Evolutionary conservation across 257 asterid genomes (phyloP).

Genomic region (Gardenia jasminoides): DNA sequence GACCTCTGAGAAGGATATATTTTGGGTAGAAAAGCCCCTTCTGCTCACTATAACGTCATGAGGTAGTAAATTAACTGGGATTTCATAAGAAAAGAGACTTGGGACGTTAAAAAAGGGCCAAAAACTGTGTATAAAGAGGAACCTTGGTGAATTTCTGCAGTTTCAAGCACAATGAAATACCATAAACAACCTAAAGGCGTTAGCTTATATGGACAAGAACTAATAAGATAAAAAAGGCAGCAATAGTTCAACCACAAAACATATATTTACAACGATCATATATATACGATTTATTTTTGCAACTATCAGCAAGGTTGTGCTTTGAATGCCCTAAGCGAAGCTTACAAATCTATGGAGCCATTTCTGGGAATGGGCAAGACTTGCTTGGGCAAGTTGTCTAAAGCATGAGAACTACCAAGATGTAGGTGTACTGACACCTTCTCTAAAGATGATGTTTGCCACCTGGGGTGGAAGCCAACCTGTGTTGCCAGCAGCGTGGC

Average conservation of each 20-base stretch:
- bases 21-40: background rate
- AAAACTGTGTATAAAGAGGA: background rate
- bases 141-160: background rate
- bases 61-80: background rate
- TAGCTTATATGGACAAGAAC: background rate
- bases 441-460: slow-evolving; percentile 54
- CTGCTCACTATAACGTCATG: background rate
- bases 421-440: slow-evolving; percentile 20
- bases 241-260: background rate
- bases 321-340: slow-evolving; percentile 9
- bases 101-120: background rate
- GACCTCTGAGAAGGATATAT: background rate
- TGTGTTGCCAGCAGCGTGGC: slow-evolving; percentile 28
- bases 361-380: slow-evolving; percentile 5
- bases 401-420: slow-evolving; percentile 11
- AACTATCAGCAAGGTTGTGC: background rate
- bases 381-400: background rate
- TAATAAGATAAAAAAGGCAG: background rate
- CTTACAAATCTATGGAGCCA: background rate
- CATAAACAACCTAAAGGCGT: background rate
- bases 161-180: background rate
- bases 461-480: slow-evolving; percentile 74
- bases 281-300: background rate
- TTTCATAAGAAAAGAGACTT: background rate
- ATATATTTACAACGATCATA: slow-evolving; percentile 12